These are phyloP conservation scores for Whalleya microplaca DNA, from an alignment of 2,329 filamentous ascomycete species.

Conservation along the genomic window DNA sequence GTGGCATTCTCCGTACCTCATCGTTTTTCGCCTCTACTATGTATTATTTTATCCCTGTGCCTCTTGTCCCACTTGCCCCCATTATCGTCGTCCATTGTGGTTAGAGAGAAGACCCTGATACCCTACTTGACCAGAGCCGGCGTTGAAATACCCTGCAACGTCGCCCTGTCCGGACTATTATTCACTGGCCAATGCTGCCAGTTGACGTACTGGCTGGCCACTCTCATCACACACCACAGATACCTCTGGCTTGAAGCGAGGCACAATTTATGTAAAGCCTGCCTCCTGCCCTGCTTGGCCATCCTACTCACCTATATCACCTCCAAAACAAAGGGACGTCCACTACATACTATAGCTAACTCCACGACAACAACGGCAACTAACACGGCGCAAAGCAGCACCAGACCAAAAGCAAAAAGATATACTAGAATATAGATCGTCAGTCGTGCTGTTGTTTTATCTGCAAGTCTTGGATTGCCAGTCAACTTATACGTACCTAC, in stretches of 20 bases:
- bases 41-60: not conserved
- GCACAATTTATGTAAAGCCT: conserved; percentile 35
- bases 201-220: conserved; percentile 38
- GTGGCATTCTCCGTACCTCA: conserved; percentile 26
- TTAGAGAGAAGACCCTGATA: conserved; percentile 35
- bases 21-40: conserved; percentile 25
- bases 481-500: conserved; percentile 29
- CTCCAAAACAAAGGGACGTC: not conserved
- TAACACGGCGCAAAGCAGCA: not conserved
- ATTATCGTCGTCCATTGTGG: conserved; percentile 29
- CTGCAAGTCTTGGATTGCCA: conserved; percentile 25
- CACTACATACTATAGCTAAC: not conserved
- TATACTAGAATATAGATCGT: conserved; percentile 11
- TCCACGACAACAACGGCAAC: not conserved
- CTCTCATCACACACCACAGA: conserved; percentile 34
- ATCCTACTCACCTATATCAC: conserved; percentile 11
- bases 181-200: conserved; percentile 31
- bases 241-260: conserved; percentile 20
- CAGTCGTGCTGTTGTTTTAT: conserved; percentile 11
- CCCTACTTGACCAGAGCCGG: conserved; percentile 27
- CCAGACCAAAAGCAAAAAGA: conserved; percentile 3
- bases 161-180: conserved; percentile 13
- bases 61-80: conserved; percentile 27
- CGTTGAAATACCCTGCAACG: conserved; percentile 27
- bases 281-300: conserved; percentile 17